Conservation (phyloP, 1,284 basidiomycete species). For the Microbotryum silenes-acaulis region DNA sequence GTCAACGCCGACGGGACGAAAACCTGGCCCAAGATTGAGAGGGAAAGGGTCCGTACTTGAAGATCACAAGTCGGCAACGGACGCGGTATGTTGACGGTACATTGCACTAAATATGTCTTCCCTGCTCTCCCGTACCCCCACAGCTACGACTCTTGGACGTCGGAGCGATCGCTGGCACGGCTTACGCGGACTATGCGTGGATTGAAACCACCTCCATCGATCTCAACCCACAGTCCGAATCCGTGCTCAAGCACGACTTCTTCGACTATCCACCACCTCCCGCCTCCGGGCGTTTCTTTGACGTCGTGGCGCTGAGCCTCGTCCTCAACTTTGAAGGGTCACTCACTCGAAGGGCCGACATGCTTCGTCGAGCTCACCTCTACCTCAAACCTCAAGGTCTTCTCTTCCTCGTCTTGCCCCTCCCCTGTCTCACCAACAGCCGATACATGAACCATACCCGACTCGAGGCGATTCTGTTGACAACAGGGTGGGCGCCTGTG, state of each 20-base stretch:
- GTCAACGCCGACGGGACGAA: slow-evolving; percentile 25
- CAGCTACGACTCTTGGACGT: slow-evolving; percentile 42
- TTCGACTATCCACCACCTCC: slow-evolving; percentile 39
- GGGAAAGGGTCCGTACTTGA: slow-evolving; percentile 19
- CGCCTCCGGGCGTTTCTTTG: slow-evolving; percentile 32
- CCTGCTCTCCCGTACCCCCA: slow-evolving; percentile 1
- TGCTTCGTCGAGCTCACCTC: slow-evolving; percentile 33
- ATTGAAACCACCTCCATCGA: slow-evolving; percentile 40
- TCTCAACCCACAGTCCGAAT: slow-evolving; percentile 41
- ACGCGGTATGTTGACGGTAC: too few species aligned
- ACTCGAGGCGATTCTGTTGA: slow-evolving; percentile 37
- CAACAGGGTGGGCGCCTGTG: slow-evolving; percentile 39
- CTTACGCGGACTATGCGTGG: slow-evolving; percentile 38
- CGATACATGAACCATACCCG: slow-evolving; percentile 41
- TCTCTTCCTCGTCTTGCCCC: slow-evolving; percentile 43
- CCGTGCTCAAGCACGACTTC: slow-evolving; percentile 38
- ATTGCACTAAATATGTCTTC: neutral
- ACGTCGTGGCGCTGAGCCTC: slow-evolving; percentile 42
- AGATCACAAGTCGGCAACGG: neutral
- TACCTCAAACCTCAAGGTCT: slow-evolving; percentile 36
- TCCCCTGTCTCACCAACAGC: slow-evolving; percentile 40
- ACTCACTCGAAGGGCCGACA: slow-evolving; percentile 32
- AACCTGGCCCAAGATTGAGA: slow-evolving; percentile 22
- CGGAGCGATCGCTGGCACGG: slow-evolving; percentile 42
- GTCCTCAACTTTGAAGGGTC: slow-evolving; percentile 45